Conservation (phyloP, 2,329 filamentous ascomycete genomes). For the Exophiala mesophila region DNA sequence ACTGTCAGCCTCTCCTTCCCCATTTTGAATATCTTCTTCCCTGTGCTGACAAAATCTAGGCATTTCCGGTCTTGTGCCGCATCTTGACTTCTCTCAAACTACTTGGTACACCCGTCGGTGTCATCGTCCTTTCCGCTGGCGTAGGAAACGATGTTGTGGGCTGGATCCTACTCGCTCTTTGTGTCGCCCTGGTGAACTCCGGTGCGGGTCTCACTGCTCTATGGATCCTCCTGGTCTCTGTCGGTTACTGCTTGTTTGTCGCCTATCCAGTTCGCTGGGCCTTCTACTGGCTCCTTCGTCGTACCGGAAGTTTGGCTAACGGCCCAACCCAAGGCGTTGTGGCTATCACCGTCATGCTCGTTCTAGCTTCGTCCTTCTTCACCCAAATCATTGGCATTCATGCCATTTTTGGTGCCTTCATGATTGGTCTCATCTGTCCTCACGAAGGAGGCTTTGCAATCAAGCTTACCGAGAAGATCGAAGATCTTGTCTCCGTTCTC, state of each 20-base stretch:
- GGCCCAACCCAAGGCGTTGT: conserved; percentile 84
- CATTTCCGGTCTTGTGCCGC: conserved; percentile 84
- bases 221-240: conserved; percentile 71
- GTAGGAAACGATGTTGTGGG: conserved; percentile 89
- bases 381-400: conserved; percentile 89
- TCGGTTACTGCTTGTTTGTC: conserved; percentile 73
- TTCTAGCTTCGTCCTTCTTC: conserved; percentile 76
- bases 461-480: conserved; percentile 85
- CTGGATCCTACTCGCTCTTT: conserved; percentile 89
- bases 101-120: conserved; percentile 73
- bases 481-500: conserved; percentile 78
- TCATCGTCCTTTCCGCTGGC: conserved; percentile 83
- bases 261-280: conserved; percentile 66
- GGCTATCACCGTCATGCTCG: conserved; percentile 72
- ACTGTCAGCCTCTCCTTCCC: conserved; percentile 51
- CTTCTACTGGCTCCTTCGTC: conserved; percentile 69
- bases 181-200: conserved; percentile 88
- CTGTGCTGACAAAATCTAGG: conserved; percentile 38
- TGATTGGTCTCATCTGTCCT: conserved; percentile 83
- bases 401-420: conserved; percentile 88
- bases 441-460: conserved; percentile 63
- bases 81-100: conserved; percentile 89
- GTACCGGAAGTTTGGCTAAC: conserved; percentile 74
- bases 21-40: neutral
- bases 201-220: conserved; percentile 75